Evolutionary conservation across 129 eudicot species (phyloP).

Genomic region (Helichrysum umbraculigerum): DNA sequence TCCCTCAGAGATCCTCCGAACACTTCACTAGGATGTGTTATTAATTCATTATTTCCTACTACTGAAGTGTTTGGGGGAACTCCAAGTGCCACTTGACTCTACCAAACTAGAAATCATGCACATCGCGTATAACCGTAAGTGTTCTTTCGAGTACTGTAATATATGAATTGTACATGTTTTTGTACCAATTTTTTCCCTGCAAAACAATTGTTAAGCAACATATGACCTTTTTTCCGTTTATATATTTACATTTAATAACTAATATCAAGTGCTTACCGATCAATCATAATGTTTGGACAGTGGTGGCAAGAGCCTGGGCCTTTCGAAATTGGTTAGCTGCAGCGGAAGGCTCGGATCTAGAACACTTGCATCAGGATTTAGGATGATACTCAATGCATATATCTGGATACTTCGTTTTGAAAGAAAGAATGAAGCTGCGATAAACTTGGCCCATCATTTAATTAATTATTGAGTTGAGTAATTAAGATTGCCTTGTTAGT

Average conservation of each 20-base stretch:
- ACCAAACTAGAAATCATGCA: neutral
- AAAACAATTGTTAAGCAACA: neutral
- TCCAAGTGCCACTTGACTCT: slow-evolving; percentile 18
- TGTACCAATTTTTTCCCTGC: neutral
- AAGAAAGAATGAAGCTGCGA: too few species aligned
- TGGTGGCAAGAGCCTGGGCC: too few species aligned
- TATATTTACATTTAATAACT: neutral
- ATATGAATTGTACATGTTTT: neutral
- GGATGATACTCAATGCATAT: too few species aligned
- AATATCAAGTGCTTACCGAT: too few species aligned
- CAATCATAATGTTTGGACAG: too few species aligned
- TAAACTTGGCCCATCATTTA: too few species aligned
- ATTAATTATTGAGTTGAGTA: too few species aligned
- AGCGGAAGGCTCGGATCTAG: too few species aligned
- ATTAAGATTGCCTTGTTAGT: too few species aligned
- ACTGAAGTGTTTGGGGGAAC: slow-evolving; percentile 32
- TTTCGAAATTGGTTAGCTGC: too few species aligned
- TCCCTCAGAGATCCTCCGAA: slow-evolving; percentile 26
- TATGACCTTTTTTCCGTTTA: neutral
- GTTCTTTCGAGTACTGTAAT: neutral
- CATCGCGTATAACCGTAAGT: neutral
- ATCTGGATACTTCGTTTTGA: too few species aligned
- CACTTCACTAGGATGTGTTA: slow-evolving; percentile 17
- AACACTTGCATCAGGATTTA: too few species aligned
- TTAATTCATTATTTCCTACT: neutral